Conservation (phyloP, 768 basidiomycete species). For the Steccherinum ochraceum region DNA sequence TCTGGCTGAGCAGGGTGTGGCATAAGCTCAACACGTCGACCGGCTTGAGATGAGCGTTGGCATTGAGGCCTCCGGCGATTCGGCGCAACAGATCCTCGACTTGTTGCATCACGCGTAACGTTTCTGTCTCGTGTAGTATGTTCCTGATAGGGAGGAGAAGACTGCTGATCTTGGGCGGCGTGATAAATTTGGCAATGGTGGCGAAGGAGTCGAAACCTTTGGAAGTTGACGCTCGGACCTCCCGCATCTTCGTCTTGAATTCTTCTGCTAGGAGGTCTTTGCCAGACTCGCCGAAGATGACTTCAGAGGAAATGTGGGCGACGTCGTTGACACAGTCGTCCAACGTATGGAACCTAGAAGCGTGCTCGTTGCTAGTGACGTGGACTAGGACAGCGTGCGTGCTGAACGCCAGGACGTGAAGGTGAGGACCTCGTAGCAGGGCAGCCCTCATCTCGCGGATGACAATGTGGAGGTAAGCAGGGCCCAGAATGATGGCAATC, state of each 20-base stretch:
- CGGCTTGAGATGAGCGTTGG: constrained; percentile 66
- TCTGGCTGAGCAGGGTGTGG: constrained; percentile 86
- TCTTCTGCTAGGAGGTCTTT: constrained; percentile 84
- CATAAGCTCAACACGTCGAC: constrained; percentile 74
- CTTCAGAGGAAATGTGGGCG: constrained; percentile 77
- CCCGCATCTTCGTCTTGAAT: constrained; percentile 92
- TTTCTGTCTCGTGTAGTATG: constrained; percentile 82
- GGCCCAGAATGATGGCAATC: constrained; percentile 68
- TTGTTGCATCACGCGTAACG: constrained; percentile 69
- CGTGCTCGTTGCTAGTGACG: constrained; percentile 58
- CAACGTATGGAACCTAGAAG: constrained; percentile 49
- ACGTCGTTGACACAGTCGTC: constrained; percentile 77
- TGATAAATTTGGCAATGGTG: constrained; percentile 71
- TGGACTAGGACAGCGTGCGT: constrained; percentile 79
- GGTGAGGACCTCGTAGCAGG: constrained; percentile 84
- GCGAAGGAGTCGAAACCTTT: constrained; percentile 83
- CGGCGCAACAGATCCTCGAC: constrained; percentile 87
- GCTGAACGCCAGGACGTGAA: constrained; percentile 86
- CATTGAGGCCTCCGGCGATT: constrained; percentile 77
- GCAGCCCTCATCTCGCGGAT: constrained; percentile 81
- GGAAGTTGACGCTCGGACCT: constrained; percentile 79
- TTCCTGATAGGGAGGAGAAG: constrained; percentile 74
- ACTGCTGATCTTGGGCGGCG: constrained; percentile 67
- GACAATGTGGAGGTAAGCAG: constrained; percentile 63
- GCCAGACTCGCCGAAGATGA: constrained; percentile 90